These are phyloP conservation scores for Ogataea thermomethanolica DNA, from an alignment of 805 yeast genomes.

Conservation along the genomic window DNA sequence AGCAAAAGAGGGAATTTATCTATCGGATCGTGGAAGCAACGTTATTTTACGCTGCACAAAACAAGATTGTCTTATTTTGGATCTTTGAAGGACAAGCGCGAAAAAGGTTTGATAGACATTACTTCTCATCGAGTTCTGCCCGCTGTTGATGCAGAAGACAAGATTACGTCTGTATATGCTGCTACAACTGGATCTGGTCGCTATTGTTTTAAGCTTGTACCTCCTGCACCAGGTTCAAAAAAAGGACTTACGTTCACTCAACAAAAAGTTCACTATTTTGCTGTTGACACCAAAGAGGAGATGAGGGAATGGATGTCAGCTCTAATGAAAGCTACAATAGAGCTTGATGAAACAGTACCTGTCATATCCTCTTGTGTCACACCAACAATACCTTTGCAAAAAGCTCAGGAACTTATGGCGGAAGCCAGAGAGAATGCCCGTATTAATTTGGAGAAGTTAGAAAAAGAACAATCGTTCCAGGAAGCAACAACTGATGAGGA, in stretches of 20 bases:
- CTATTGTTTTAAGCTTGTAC: conserved; percentile 85
- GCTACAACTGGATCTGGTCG: conserved; percentile 94
- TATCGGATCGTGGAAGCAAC: conserved; percentile 86
- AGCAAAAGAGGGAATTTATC: conserved; percentile 83
- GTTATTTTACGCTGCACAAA: conserved; percentile 85
- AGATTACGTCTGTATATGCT: conserved; percentile 75
- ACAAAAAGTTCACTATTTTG: conserved; percentile 93
- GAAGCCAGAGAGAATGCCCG: conserved; percentile 76
- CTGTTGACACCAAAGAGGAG: conserved; percentile 86
- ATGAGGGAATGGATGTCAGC: conserved; percentile 96
- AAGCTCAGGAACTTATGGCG: conserved; percentile 82
- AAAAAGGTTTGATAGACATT: conserved; percentile 91
- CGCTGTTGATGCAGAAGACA: conserved; percentile 73
- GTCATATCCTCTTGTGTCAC: conserved; percentile 90
- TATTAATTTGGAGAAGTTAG: conserved; percentile 46
- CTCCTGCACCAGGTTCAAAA: conserved; percentile 96
- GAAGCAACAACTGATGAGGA: conserved; percentile 20
- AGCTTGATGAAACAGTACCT: conserved; percentile 88
- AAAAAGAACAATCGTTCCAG: conserved; percentile 29
- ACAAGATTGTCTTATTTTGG: conserved; percentile 88
- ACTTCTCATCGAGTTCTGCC: conserved; percentile 92
- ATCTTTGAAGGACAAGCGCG: conserved; percentile 72
- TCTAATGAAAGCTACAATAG: conserved; percentile 92
- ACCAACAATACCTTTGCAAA: conserved; percentile 86
- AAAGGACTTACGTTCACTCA: conserved; percentile 96